Conservation (phyloP, 176 grass and related monocot species). For the Phoenix dactylifera region DNA sequence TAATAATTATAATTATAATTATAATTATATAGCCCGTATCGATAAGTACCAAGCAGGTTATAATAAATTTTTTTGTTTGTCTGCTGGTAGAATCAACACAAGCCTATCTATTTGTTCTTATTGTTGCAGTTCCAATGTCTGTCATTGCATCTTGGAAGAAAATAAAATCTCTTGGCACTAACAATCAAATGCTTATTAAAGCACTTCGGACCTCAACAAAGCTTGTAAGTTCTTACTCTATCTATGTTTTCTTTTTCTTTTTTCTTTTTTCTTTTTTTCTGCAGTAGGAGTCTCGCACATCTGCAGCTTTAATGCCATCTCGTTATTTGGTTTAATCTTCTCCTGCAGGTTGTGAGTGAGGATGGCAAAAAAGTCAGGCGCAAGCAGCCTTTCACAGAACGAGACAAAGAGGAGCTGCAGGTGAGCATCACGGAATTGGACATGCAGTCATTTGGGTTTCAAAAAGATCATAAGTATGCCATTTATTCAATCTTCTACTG, state of each 20-base stretch:
- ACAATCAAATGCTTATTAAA: conserved; percentile 59
- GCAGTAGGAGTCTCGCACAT: background rate
- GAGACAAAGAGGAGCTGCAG: conserved; percentile 74
- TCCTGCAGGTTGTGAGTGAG: conserved; percentile 50
- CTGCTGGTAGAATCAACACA: too few relatives aligned
- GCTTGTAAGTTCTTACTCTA: conserved; percentile 27
- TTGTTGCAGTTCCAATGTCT: conserved; percentile 50
- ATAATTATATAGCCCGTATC: too few relatives aligned
- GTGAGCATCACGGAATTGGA: background rate
- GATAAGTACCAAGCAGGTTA: too few relatives aligned
- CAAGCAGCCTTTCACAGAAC: conserved; percentile 49
- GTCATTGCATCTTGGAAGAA: conserved; percentile 83
- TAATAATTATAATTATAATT: too few relatives aligned
- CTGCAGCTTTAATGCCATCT: background rate
- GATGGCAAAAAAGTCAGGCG: conserved; percentile 71
- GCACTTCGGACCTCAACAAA: conserved; percentile 70
- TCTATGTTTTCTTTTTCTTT: too few relatives aligned
- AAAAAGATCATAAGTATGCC: background rate
- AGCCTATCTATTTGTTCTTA: background rate
- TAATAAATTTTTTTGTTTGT: too few relatives aligned
- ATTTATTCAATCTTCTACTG: background rate
- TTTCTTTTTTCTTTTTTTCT: background rate
- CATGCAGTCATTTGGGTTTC: too few relatives aligned
- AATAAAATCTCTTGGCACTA: conserved; percentile 57
- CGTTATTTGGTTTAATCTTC: too few relatives aligned